Base-by-base conservation (phyloP, 164 flowering plant genomes). In the Malania oleifera region DNA sequence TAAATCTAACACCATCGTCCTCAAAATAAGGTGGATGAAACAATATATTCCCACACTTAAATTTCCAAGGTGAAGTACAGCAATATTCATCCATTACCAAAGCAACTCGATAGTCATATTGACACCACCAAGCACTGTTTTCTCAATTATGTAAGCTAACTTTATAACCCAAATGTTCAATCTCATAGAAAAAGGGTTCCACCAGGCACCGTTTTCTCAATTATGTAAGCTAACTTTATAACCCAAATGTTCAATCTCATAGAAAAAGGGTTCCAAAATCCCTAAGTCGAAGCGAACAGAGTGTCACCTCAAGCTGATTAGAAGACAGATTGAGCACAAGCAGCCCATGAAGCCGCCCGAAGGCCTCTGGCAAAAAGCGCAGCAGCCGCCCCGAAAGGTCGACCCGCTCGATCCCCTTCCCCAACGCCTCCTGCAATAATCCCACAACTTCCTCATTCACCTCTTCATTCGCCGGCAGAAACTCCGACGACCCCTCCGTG, bases 351-450 rank as follows among this genome's bases (percentile, higher is more conserved):
- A 92, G 64, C 70, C 56, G 69, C 43, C 96, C 96, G 50, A 92
- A 89, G 1, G 78, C 96, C 68, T 92, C 98, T 0, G 98, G 98
- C 57, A 92, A 57, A 45, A 76, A 46, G 75, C 75, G 68, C 75
- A 92, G 43, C 55, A 59, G 54, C 50, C 81, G 68, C 1, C 75
- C 80, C 0, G 89, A 75, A 22, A 92, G 75, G 51, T 81, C 88
- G 31, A 92, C 80, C 24, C 76, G 67, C 44, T 83, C 86, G 45
- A 89, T 10, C 22, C 57, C 75, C 40, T 66, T 72, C 54, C 65
- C 80, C 1, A 41, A 24, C 12, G 75, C 85, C 25, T 80, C 82
- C 68, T 67, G 71, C 73, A 92, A 72, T 8, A 92, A 59, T 51
- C 67, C 70, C 10, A 79, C 85, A 19, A 92, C 95, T 47, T 85